Percentiles rank a stretch among this genome's conserved stretches.
phyloP scores from a whole-genome alignment of 2,329 filamentous ascomycete species.

The Beauveria sp. region DNA sequence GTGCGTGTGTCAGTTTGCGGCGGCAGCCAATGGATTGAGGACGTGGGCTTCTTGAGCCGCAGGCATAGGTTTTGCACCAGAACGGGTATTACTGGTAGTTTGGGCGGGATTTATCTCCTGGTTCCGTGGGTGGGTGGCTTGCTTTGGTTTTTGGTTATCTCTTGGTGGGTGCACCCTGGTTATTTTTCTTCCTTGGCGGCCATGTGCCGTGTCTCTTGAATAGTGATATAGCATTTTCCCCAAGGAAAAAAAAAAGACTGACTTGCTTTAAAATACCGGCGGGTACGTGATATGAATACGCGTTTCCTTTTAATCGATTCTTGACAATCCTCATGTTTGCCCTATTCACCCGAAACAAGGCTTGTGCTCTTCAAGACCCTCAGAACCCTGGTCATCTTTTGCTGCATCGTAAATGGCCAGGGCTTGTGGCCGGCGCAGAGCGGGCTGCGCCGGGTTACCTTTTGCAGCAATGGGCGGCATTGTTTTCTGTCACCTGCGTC shows the following conservation, averaged over 20 bases:
- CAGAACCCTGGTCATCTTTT: no score
- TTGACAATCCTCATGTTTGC: no score
- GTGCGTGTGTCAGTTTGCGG: constrained; percentile 1
- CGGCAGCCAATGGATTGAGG: constrained; percentile 5
- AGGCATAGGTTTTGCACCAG: no score
- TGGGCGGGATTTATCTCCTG: not conserved
- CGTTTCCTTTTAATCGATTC: no score
- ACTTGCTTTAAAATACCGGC: no score
- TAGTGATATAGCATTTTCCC: not conserved
- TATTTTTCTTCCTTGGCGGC: not conserved
- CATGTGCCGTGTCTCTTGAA: not conserved
- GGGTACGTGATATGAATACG: not conserved
- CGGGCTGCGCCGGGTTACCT: not conserved
- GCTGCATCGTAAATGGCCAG: no score
- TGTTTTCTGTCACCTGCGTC: no score
- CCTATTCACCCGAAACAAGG: no score
- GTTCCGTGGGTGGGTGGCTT: not conserved
- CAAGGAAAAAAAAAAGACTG: no score
- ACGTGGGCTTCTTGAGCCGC: not conserved
- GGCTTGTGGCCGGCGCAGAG: not conserved
- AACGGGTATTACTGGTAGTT: not conserved
- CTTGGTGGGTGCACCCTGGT: not conserved
- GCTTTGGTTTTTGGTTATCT: no score
- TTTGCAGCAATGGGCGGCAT: not conserved
- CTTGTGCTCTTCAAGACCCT: no score